A percentile compares a stretch with the other conserved stretches of the same genome.
phyloP scores from a whole-genome alignment of 2,329 filamentous ascomycete species.

The Dactylonectria macrodidyma region DNA sequence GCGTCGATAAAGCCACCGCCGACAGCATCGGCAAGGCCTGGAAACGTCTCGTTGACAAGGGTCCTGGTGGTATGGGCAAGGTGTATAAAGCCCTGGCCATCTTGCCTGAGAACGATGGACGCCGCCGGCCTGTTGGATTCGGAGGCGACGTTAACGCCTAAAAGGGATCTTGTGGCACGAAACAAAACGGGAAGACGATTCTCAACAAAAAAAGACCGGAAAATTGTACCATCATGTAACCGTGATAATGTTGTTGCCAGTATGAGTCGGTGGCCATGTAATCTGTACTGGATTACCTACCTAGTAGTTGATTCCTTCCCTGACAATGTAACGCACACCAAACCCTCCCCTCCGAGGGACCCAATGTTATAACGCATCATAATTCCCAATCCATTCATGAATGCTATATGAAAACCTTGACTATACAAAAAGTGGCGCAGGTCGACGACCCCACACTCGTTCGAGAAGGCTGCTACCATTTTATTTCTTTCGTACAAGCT shows the following conservation, averaged over 20 bases:
- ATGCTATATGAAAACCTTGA: conserved; percentile 35
- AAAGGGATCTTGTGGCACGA: not conserved
- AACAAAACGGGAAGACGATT: not conserved
- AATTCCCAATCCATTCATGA: conserved; percentile 40
- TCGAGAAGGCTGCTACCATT: conserved; percentile 12
- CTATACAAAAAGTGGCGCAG: conserved; percentile 38
- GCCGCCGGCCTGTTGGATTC: conserved; percentile 89
- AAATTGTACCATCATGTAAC: conserved; percentile 35
- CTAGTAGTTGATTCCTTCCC: conserved; percentile 21
- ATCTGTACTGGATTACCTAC: conserved; percentile 12
- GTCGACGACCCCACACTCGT: not conserved
- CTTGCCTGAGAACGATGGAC: conserved; percentile 82
- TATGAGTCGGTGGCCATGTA: conserved; percentile 15
- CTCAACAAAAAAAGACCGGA: not conserved
- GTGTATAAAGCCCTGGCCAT: conserved; percentile 95
- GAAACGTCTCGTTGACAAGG: conserved; percentile 86
- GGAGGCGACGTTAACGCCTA: conserved; percentile 74
- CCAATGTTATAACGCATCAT: conserved; percentile 16
- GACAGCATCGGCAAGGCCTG: conserved; percentile 80
- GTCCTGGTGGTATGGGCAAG: conserved; percentile 90
- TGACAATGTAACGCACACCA: conserved; percentile 27
- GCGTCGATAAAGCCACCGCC: conserved; percentile 61
- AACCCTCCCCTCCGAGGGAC: conserved; percentile 1
- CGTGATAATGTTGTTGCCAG: conserved; percentile 14
- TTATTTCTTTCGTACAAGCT: conserved; percentile 65